Evolutionary conservation across 345 rosid species (phyloP).

Genomic region (Raphanus raphanistrum): DNA sequence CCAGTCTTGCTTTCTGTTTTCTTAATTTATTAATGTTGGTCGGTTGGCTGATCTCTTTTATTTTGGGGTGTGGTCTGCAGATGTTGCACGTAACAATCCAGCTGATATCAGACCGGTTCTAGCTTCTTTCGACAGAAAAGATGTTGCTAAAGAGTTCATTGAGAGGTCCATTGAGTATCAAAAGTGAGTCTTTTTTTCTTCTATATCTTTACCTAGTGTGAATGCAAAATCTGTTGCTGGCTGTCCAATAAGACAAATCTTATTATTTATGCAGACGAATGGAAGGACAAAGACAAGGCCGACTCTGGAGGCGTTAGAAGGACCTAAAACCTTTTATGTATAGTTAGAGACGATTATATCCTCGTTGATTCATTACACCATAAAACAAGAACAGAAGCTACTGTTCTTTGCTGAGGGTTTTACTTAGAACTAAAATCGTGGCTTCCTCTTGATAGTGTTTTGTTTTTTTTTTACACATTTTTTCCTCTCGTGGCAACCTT

Average conservation of each 20-base stretch:
- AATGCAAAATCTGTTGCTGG: conserved; percentile 3
- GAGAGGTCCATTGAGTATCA: conserved; percentile 86
- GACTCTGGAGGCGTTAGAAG: conserved; percentile 56
- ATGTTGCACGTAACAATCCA: conserved; percentile 84
- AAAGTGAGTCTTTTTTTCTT: conserved; percentile 44
- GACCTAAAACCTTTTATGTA: conserved; percentile 5
- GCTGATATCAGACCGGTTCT: conserved; percentile 79
- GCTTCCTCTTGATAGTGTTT: conserved; percentile 15
- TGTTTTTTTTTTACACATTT: conserved; percentile 16
- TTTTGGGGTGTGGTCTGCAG: conserved; percentile 44
- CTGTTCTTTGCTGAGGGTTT: conserved; percentile 28
- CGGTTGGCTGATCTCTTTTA: not conserved
- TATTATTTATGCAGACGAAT: conserved; percentile 53
- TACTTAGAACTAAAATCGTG: not conserved
- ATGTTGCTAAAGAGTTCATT: conserved; percentile 79
- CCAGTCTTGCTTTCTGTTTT: not conserved
- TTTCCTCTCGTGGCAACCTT: not conserved
- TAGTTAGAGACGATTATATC: conserved; percentile 31
- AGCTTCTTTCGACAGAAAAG: conserved; percentile 70
- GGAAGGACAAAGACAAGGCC: conserved; percentile 60
- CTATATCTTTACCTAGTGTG: not conserved
- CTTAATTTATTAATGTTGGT: not conserved
- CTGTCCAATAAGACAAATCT: not conserved
- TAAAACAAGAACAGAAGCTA: conserved; percentile 20
- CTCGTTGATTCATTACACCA: conserved; percentile 27